Evolutionary conservation across 1,139 yeast species (phyloP), one percentile per base, ranked within the genome.

Genomic region (Sugiyamaella pinicola): DNA sequence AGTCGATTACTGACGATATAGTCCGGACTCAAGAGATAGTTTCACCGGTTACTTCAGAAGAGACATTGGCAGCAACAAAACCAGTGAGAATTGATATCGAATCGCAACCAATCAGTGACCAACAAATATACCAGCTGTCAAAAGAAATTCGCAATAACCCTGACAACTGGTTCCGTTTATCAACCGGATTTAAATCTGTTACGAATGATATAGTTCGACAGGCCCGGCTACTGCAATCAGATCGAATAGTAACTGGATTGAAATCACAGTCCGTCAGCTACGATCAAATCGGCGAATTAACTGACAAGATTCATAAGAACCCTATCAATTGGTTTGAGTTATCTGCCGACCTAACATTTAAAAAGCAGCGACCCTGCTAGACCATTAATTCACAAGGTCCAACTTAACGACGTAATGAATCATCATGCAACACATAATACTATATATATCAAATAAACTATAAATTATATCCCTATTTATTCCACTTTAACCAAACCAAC

Each of bases 401-500:
- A n/a, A n/a, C n/a, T n/a, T n/a, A n/a, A n/a, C n/a, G n/a, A n/a
- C n/a, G n/a, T n/a, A n/a, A n/a, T n/a, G n/a, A n/a, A n/a, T n/a
- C n/a, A n/a, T n/a, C n/a, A n/a, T n/a, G n/a, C n/a, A n/a, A n/a
- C n/a, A n/a, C n/a, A n/a, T n/a, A n/a, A n/a, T n/a, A n/a, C n/a
- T n/a, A n/a, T n/a, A 35, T 21, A 35, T n/a, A 12, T 31, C 6
- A 37, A 37, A 26, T 46, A 37, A 46, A 37, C n/a, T n/a, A n/a
- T 46, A 46, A 46, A 21, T 15, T 7, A 22, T 18, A 33, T 9
- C 22, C 40, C 19, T 13, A 21, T 39, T 24, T 39, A 41, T 19
- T 45, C 49, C 13, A 21, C 18, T 17, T 45, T 45, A 26, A 45
- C 41, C 15, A 24, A 9, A 8, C 43, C 43, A 28, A 46, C 29